These are phyloP conservation scores for Solanum peruvianum DNA, from an alignment of 257 asterid genomes.

Conservation along the genomic window DNA sequence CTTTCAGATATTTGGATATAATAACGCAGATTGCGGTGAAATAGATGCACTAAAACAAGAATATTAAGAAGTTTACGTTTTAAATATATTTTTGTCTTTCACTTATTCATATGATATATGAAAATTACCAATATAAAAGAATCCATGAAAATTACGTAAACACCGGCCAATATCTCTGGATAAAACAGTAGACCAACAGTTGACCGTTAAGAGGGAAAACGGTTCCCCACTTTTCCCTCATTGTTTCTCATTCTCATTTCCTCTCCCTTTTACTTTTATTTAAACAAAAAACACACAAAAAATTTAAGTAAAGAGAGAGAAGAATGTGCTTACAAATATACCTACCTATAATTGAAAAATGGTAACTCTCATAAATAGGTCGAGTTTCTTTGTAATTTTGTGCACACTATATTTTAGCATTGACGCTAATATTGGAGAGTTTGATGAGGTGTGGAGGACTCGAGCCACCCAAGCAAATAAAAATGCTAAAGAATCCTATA, in stretches of 20 bases:
- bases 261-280: neutral
- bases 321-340: neutral
- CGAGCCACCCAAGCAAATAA: conserved; percentile 7
- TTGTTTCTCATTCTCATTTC: conserved; percentile 4
- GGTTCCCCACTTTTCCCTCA: conserved; percentile 19
- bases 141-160: neutral
- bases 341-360: neutral
- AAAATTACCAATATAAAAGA: neutral
- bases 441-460: conserved; percentile 15
- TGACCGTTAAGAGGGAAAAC: conserved; percentile 6
- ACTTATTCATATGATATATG: neutral
- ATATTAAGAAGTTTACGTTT: neutral
- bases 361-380: neutral
- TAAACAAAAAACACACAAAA: neutral
- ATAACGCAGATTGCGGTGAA: neutral
- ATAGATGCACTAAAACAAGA: neutral
- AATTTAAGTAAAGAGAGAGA: neutral
- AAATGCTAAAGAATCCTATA: conserved; percentile 4
- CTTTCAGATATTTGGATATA: neutral
- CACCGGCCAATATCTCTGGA: neutral
- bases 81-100: neutral
- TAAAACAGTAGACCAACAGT: neutral
- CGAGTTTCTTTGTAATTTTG: neutral
- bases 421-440: conserved; percentile 1
- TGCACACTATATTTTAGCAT: neutral